A percentile compares a stretch with the other conserved stretches of the same genome.
These are phyloP conservation scores for Ogataea nitratoaversa DNA, from an alignment of 805 yeast genomes.

Conservation along the genomic window DNA sequence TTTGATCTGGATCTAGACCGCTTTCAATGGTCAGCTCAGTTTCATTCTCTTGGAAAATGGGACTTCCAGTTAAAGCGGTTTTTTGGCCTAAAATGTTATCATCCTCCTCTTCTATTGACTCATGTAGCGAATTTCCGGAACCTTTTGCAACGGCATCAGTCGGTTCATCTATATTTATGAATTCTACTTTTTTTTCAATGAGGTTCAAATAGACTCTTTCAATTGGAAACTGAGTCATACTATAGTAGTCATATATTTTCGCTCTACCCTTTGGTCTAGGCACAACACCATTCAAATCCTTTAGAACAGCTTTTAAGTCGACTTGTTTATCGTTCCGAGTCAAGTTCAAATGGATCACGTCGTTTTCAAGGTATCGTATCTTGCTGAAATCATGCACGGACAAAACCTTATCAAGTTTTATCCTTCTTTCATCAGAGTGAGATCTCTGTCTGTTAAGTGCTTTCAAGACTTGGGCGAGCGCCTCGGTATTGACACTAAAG, in stretches of 20 bases:
- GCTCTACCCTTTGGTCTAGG: slow-evolving; percentile 40
- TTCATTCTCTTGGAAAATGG: no score
- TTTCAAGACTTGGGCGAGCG: slow-evolving; percentile 5
- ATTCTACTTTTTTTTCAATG: slow-evolving; percentile 7
- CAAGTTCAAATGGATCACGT: slow-evolving; percentile 18
- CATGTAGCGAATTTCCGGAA: no score
- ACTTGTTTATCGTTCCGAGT: slow-evolving; percentile 10
- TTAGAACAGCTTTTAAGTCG: slow-evolving; percentile 17
- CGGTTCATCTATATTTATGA: no score
- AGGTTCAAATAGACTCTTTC: slow-evolving; percentile 39
- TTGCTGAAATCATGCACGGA: slow-evolving; percentile 11
- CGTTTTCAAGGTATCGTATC: slow-evolving; percentile 23
- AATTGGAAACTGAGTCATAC: slow-evolving; percentile 43
- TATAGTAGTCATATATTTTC: slow-evolving; percentile 48
- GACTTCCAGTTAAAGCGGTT: no score
- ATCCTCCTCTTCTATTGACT: no score
- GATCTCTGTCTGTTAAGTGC: slow-evolving; percentile 2
- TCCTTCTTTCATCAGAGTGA: neutral
- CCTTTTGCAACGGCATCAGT: no score
- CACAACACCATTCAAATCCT: slow-evolving; percentile 22
- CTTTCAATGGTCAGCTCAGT: no score
- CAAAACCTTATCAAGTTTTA: neutral
- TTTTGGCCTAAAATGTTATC: no score
- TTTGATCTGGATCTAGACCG: no score
- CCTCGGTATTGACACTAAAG: slow-evolving; percentile 7